These are phyloP conservation scores for Chamaecyparis obtusa DNA, from an alignment of 75 land plant genomes.

Conservation along the genomic window DNA sequence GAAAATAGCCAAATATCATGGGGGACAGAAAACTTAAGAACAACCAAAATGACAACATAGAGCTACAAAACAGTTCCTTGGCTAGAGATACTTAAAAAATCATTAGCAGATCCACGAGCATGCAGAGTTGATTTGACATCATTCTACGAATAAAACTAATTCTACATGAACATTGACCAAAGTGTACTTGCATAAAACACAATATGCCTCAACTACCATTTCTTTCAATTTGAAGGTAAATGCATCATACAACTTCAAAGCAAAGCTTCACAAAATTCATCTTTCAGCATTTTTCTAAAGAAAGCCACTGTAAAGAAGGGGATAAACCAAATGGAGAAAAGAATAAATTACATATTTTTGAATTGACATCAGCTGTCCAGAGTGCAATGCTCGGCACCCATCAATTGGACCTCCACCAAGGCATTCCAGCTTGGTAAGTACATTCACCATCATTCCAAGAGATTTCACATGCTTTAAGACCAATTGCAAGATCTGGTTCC, in stretches of 20 bases:
- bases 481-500: slow-evolving; percentile 79
- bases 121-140: not conserved
- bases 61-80: too few relatives aligned
- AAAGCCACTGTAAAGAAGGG: not conserved
- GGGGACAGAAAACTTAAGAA: too few relatives aligned
- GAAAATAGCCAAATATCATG: too few relatives aligned
- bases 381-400: not conserved
- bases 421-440: slow-evolving; percentile 62
- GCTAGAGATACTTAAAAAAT: not conserved
- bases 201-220: not conserved
- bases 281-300: not conserved
- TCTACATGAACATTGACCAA: not conserved
- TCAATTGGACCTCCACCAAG: slow-evolving; percentile 73
- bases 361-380: not conserved
- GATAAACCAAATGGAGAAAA: not conserved
- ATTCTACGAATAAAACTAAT: not conserved
- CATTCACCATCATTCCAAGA: slow-evolving; percentile 82
- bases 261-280: not conserved
- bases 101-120: not conserved
- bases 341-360: not conserved
- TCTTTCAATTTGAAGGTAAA: not conserved
- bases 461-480: slow-evolving; percentile 86
- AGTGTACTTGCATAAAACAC: not conserved
- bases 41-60: too few relatives aligned
- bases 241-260: not conserved